Conservation (phyloP, 78 protist species). For the Dictyostelium capitatum region DNA sequence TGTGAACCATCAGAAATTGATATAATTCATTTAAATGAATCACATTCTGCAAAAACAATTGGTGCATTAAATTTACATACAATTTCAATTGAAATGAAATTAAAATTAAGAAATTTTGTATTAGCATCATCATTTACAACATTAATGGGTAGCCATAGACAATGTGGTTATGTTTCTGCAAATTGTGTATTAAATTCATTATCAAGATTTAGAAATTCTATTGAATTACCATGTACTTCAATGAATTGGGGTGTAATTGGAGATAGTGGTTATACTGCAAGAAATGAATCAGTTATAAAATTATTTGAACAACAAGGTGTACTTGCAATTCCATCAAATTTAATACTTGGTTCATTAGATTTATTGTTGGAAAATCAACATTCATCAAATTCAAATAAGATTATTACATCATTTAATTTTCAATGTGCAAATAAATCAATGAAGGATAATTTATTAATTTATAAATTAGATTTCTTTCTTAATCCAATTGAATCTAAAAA, state of each 20-base stretch:
- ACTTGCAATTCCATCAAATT: not conserved
- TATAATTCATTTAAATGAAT: not conserved
- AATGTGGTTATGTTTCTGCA: not conserved
- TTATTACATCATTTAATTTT: not conserved
- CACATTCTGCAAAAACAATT: not conserved
- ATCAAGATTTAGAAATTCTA: not conserved
- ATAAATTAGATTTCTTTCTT: not conserved
- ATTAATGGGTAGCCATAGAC: not conserved
- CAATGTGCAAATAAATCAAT: not conserved
- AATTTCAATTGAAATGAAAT: not conserved
- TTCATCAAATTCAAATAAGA: not conserved
- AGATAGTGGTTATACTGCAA: not conserved
- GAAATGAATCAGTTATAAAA: not conserved
- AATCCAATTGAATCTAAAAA: not conserved
- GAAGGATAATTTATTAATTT: not conserved
- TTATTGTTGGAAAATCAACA: not conserved
- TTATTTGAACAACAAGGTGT: not conserved
- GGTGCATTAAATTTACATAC: not conserved
- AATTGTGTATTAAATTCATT: not conserved
- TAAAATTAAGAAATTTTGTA: not conserved
- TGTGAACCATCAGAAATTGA: not conserved
- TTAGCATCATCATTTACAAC: not conserved
- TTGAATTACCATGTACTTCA: not conserved
- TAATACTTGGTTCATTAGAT: not conserved
- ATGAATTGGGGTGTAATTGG: not conserved